Base-by-base conservation (phyloP, 345 rosid species). In the Hibiscus syriacus region DNA sequence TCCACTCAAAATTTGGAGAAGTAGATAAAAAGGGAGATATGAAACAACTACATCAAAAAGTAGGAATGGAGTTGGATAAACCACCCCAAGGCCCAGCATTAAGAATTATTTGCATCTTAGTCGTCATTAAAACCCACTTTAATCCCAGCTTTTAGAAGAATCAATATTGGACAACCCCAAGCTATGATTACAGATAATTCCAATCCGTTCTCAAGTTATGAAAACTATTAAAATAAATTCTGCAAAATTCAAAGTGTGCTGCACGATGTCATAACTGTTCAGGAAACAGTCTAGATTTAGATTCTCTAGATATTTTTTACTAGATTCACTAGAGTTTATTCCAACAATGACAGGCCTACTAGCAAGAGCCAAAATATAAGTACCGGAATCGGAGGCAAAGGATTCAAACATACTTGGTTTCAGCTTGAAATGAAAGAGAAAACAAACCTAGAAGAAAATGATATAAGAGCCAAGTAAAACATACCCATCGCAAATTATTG, bases 401-500 rank as follows among this genome's bases (percentile, higher is more conserved):
- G 22, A 26, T 19, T 29, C 19, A 69, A 65, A 29, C 19, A 20
- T 20, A 6, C 10, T 34, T 34, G 8, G 12, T 6, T 12, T 41
- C 7, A 45, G 6, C 43, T 38, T 10, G 14, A 20, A 52, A 16
- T 36, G 11, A 58, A 64, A 43, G 63, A 16, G 19, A 62, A 63
- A 55, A 55, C 78, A 56, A 79, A 85, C 90, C 92, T 90, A 90
- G 6, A 25, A 41, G 20, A 6, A 63, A 63, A 25, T 3, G 6
- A 43, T 19, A 22, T 6, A 1, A 7, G 30, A 50, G 25, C 20
- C 53, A 46, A 66, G 16, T 13, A 61, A 63, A 52, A 48, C 81
- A 63, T 82, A 87, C 98, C 98, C 98, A 93, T 79, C 90, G 97
- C 41, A 93, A 29, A 78, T 88, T 88, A 26, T 36, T 80, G 84